Base-by-base conservation (phyloP, 225 moss, liverwort and hornwort genomes). In the Ulota crispa region DNA sequence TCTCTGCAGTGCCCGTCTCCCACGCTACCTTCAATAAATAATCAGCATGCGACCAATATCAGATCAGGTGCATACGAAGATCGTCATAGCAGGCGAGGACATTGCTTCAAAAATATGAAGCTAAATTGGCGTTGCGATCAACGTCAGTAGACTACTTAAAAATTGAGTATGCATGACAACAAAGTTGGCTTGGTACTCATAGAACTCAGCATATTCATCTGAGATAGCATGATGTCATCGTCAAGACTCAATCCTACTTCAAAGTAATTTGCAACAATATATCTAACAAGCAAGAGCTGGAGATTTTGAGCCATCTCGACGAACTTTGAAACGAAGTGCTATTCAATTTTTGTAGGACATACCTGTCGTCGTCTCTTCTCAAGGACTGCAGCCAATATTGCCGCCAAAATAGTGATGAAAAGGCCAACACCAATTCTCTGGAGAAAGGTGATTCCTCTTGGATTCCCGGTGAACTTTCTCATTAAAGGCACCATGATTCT, bases 401-500 rank as follows among this genome's bases (percentile, higher is more conserved):
- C 86, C 24, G 92, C 85, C 21, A 89, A 20, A 16, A 86, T 57
- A 19, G 89, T 69, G 20, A 88, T 75, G 62, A 86, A 80, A 15
- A 93, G 86, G 4, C 91, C 89, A 13, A 80, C 76, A 7, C 95
- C 95, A 16, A 92, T 87, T 64, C 93, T 85, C 70, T 89, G 91
- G 1, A 95, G 87, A n/a, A 87, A 87, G 1, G 91, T 87, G 68
- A 95, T 85, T 43, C 95, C 93, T 30, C 88, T 75, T 0, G 85
- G 85, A 50, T 84, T 84, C 5, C 88, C 80, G 1, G 93, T 91
- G 8, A 64, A 70, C 56, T 41, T 83, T 42, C 86, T 80, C 81
- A 87, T 73, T 7, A 88, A 68, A 16, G 91, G 89, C 26, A 95
- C 81, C 83, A 95, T 52, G 15, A 89, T 1, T 59, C 70, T 70